Base-by-base conservation (phyloP, 2,329 filamentous ascomycete species). In the Fusarium pseudocircinatum region DNA sequence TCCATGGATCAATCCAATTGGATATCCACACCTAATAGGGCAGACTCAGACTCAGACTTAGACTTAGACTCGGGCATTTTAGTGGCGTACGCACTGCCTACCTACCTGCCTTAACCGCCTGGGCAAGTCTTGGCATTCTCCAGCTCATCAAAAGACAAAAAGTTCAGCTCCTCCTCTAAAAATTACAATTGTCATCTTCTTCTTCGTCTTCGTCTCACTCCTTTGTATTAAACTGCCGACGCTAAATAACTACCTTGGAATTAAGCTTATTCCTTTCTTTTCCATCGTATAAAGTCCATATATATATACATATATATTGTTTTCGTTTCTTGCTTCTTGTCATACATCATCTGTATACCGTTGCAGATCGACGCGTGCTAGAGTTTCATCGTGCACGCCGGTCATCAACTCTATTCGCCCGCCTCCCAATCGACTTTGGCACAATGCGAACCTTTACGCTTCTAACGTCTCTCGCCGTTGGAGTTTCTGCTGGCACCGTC, bases 401-500 rank as follows among this genome's bases (percentile, higher is more conserved):
- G 20, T 40, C n/a, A 13, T 47, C 36, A 32, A 40, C 39, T 22
- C 18, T 50, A 34, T 39, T 24, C n/a, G 24, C 7, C n/a, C 49
- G 30, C 22, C 28, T 22, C 34, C 54, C 49, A 60, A 32, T 40
- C 46, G 28, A 28, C 49, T 52, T 52, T 32, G 18, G n/a, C 54
- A 60, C 37, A 18, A 74, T 78, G 68, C 75, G 60, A 37, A 60
- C 71, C 36, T 57, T 77, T 42, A 54, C 65, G 20, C 58, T 79
- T 50, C 58, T 72, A 30, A 43, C 52, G 40, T 72, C 74, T 53
- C 61, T 76, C 50, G 68, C 69, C 47, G 64, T 68, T 46, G 62
- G 73, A 39, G 76, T 64, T 30, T 75, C 76, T 40, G 78, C 78
- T 46, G 78, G 78, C 57, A 76, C 72, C 46, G 60, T 79, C 44